Percentiles rank a stretch among this genome's conserved stretches.
Conservation (phyloP, 495 filamentous ascomycete species). For the Penicillium fimorum region DNA sequence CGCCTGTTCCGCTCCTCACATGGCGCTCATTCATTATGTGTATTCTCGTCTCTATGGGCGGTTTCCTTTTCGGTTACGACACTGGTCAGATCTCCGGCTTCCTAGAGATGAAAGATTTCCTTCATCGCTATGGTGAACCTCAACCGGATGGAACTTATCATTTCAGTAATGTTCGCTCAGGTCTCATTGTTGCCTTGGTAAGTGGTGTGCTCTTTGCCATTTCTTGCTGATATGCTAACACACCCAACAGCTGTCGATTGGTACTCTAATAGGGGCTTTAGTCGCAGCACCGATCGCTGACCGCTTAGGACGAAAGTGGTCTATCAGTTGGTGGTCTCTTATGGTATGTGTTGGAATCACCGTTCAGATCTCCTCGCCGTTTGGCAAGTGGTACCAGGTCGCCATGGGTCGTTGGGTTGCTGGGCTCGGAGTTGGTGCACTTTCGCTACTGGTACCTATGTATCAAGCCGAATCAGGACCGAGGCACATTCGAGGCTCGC, state of each 20-base stretch:
- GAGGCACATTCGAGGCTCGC: conserved; percentile 59
- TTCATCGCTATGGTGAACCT: conserved; percentile 38
- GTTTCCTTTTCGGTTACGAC: conserved; percentile 54
- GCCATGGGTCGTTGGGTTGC: conserved; percentile 56
- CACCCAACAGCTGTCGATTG: conserved; percentile 50
- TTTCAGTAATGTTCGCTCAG: conserved; percentile 48
- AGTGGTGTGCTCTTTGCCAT: neutral
- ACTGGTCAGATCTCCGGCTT: conserved; percentile 52
- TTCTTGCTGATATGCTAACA: neutral
- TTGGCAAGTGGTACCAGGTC: conserved; percentile 51
- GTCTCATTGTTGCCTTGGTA: conserved; percentile 49
- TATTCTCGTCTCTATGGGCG: conserved; percentile 61
- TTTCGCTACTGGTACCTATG: conserved; percentile 68
- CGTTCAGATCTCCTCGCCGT: conserved; percentile 59
- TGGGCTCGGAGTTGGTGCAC: conserved; percentile 63
- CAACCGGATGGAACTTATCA: conserved; percentile 23
- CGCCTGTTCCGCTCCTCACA: conserved; percentile 38
- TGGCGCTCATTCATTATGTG: conserved; percentile 44
- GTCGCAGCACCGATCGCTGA: conserved; percentile 54
- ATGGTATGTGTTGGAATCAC: conserved; percentile 62
- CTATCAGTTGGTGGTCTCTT: conserved; percentile 51
- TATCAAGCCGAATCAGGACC: conserved; percentile 69
- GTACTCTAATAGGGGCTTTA: conserved; percentile 65
- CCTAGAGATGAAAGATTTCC: conserved; percentile 53
- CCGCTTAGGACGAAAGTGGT: conserved; percentile 51